These are phyloP conservation scores for Senna siamea DNA, from an alignment of 306 rosid species.

Conservation along the genomic window DNA sequence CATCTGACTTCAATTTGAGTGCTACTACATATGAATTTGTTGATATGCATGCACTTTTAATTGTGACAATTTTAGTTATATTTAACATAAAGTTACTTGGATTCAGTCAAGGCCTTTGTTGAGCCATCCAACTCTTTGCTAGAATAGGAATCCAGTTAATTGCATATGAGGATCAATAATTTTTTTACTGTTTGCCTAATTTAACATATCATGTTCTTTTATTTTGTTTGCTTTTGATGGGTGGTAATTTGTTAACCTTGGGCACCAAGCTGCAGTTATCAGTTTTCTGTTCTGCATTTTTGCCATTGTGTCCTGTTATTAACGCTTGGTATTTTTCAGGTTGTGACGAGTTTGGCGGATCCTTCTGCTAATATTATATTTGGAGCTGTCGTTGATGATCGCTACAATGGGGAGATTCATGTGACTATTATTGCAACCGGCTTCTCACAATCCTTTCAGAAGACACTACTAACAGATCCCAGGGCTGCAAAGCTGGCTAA, in stretches of 20 bases:
- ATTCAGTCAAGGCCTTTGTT: slow-evolving; percentile 12
- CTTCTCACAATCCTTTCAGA: slow-evolving; percentile 91
- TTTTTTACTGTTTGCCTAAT: not conserved
- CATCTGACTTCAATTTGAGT: not conserved
- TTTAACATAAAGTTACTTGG: not conserved
- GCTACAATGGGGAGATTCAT: slow-evolving; percentile 89
- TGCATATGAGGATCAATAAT: not conserved
- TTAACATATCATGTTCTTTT: not conserved
- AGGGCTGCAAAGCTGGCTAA: slow-evolving; percentile 74
- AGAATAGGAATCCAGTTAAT: not conserved
- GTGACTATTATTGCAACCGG: slow-evolving; percentile 96
- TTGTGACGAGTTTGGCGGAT: slow-evolving; percentile 95
- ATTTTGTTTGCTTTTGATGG: not conserved
- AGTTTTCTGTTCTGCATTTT: not conserved
- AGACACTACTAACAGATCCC: slow-evolving; percentile 84
- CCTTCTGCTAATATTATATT: slow-evolving; percentile 96
- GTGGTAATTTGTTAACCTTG: slow-evolving; percentile 12
- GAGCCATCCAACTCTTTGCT: not conserved
- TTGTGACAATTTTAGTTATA: not conserved
- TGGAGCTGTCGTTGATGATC: slow-evolving; percentile 96
- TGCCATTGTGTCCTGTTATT: not conserved
- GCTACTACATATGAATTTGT: not conserved
- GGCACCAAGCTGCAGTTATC: not conserved
- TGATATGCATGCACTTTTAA: not conserved
- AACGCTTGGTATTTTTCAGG: slow-evolving; percentile 47